Evolutionary conservation across 1,284 basidiomycete genomes (phyloP), one percentile per base, ranked within the genome.

Genomic region (Ustilago nuda): DNA sequence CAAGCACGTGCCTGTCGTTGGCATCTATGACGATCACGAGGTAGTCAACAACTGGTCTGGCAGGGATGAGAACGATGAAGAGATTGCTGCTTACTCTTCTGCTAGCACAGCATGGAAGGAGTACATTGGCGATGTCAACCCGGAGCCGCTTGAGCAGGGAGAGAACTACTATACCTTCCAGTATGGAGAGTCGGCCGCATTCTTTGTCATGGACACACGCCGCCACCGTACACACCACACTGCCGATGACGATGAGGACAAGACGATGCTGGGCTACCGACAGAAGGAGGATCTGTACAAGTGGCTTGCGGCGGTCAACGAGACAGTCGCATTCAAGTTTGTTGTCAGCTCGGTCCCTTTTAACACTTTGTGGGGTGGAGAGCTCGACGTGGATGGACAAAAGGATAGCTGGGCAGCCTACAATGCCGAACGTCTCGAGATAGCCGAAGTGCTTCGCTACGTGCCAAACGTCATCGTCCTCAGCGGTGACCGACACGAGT

Each of bases 201-300:
- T 92, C 86, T 94, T 94, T 86, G 92, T 93, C 32, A 87, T 92
- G 87, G 93, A 94, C 86, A 92, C 92, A 7, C 88, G 92, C 13
- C 88, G 89, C 15, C 90, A 92, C 81, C 89, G 92, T 36, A 89
- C 89, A 19, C 83, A 87, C 13, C 84, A 85, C 15, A 81, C 85
- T 3, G 61, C 68, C 5, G 61, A 69, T 8, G 88, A 88, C n/a
- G 89, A 89, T 33, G 87, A 88, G 46, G 76, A 74, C 59, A 83
- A 82, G 62, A 92, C 91, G 1, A 93, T 94, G 91, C 89, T 94
- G 8, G 93, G 93, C 23, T 89, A 90, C 45, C 80, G 86, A 56
- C 93, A 94, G 84, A 88, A 92, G 41, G 86, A 88, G 3, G 90
- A 89, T 0, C 87, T 94, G 52, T 87, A 91, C 71, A 84, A 89